Base-by-base conservation (phyloP, 2,329 filamentous ascomycete genomes). In the Botrytis paeoniae region DNA sequence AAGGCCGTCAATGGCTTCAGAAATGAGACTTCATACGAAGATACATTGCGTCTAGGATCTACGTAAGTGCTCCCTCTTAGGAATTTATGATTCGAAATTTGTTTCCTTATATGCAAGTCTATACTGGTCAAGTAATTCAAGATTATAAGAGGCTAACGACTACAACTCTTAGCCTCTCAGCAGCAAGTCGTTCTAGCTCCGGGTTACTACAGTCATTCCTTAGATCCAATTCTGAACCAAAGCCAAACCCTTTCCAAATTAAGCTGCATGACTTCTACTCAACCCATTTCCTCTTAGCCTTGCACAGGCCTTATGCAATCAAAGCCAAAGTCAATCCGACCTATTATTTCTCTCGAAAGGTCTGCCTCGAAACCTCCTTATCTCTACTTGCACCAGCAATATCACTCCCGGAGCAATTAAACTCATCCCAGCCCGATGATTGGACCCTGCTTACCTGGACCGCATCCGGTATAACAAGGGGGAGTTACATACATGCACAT, bases 231-330 rank as follows among this genome's bases (percentile, higher is more conserved):
- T n/a, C 48, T n/a, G 41, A 51, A 18, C 57, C 66, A 48, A 57
- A 62, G 20, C 72, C 72, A 29, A 73, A 35, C 7, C 48, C 72
- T 8, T 73, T 73, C 20, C 70, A 74, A 43, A 79, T 83, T 2
- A 87, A 87, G 73, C 77, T 89, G 8, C 79, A 88, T 39, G 84
- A 88, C 66, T 85, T 86, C 59, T 81, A 87, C 0, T 81, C 87
- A 6, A 85, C 86, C 8, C 86, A 88, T 22, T 89, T 88, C 76
- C 76, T 89, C 3, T 83, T 90, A 22, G 83, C 84, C 0, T 81
- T 91, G 0, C 88, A 91, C 75, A 84, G 83, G 12, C 81, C 84
- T 0, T 88, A 85, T 77, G 83, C 83, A 54, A 79, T 78, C 54
- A 80, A 82, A 73, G 83, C 85, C 16, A 81, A 79, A 8, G 75